Evolutionary conservation across 163 green algal genomes (phyloP), one percentile per base, ranked within the genome.

Genomic region (Chlorella variabilis): DNA sequence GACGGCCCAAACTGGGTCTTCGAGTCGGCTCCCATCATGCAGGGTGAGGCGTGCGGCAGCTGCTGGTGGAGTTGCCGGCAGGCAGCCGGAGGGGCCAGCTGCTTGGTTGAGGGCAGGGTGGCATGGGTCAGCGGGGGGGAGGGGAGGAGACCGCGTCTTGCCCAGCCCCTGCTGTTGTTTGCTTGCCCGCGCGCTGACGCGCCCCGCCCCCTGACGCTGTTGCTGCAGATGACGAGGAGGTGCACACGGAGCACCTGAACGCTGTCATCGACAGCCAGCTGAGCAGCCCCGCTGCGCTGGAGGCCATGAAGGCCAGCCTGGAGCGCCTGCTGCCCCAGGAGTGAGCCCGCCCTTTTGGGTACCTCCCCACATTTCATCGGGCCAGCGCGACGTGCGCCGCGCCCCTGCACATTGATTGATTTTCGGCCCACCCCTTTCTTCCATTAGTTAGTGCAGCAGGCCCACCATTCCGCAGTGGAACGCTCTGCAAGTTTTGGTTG

Each of bases 321-420:
- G 81, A 86, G 78, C 39, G 45, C n/a, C 56, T 86, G 48, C 49
- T 86, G 58, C 45, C 71, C 31, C 71, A 78, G 38, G 73, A 80
- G 2, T 67, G 41, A 54, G 39, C n/a, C n/a, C n/a, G n/a, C n/a
- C n/a, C n/a, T 34, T 29, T 15, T 8, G 13, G 21, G 20, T 33
- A 54, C 45, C 45, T 54, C 11, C 45, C 45, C 45, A 54, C 45
- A 15, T 54, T 54, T 54, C 45, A 54, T 54, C 45, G 15, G 11
- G 45, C 45, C 45, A 54, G 15, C 15, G 45, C 45, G 45, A 11
- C 11, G 45, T 54, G 11, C 51, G 51, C 51, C 51, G 21, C 45
- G 15, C 59, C 59, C 59, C 59, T 38, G 59, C 59, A 67, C 59
- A 36, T 67, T 67, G 18, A 39, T 67, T 67, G 59, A 67, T 38